Conservation (phyloP, 2,329 filamentous ascomycete species). For the Aspergillus brasiliensis region DNA sequence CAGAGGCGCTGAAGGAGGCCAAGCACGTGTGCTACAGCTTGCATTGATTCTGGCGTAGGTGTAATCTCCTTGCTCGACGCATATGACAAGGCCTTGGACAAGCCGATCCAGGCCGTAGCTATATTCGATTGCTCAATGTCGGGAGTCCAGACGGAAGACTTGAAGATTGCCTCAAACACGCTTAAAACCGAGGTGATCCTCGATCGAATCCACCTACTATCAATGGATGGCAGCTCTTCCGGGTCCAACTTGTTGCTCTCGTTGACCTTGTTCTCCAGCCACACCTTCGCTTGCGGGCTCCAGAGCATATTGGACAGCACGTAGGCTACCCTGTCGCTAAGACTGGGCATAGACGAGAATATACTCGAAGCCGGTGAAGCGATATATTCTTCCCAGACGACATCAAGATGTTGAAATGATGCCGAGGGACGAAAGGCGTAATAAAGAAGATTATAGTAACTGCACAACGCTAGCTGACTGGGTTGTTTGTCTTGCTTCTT, state of each 20-base stretch:
- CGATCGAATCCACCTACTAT: slow-evolving; percentile 82
- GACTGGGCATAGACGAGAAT: slow-evolving; percentile 52
- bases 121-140: slow-evolving; percentile 48
- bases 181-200: slow-evolving; percentile 68
- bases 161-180: slow-evolving; percentile 58
- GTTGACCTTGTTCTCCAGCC: slow-evolving; percentile 73
- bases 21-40: slow-evolving; percentile 73
- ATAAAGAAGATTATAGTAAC: slow-evolving; percentile 79
- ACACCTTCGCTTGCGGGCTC: slow-evolving; percentile 58
- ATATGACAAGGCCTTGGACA: slow-evolving; percentile 62
- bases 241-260: slow-evolving; percentile 61
- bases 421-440: slow-evolving; percentile 76
- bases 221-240: slow-evolving; percentile 79
- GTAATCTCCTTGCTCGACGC: slow-evolving; percentile 83
- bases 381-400: slow-evolving; percentile 77
- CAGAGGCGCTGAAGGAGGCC: slow-evolving; percentile 71
- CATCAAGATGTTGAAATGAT: slow-evolving; percentile 66
- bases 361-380: slow-evolving; percentile 63
- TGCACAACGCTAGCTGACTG: slow-evolving; percentile 65
- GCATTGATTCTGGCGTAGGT: slow-evolving; percentile 77
- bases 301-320: slow-evolving; percentile 72
- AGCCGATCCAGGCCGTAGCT: slow-evolving; percentile 62
- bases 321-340: slow-evolving; percentile 62
- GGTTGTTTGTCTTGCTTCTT: slow-evolving; percentile 58
- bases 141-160: slow-evolving; percentile 51